These are phyloP conservation scores for Austroboletus rostrupii DNA, from an alignment of 1,284 basidiomycete genomes.

Conservation along the genomic window DNA sequence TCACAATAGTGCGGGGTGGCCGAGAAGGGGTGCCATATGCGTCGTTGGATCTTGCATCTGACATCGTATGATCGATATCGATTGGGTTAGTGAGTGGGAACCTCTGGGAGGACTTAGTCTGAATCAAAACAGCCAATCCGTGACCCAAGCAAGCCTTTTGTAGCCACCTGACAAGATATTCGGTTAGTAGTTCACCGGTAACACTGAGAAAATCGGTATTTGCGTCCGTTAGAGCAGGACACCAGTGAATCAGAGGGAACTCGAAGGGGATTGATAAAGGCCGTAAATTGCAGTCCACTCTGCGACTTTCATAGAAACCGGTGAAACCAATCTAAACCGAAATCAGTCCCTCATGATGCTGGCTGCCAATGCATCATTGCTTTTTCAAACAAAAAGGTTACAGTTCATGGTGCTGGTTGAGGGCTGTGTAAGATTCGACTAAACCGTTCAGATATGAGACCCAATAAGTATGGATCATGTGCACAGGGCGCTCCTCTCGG, in stretches of 20 bases:
- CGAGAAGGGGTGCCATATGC: slow-evolving; percentile 1
- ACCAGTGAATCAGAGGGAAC: neutral
- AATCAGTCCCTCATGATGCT: neutral
- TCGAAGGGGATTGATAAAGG: neutral
- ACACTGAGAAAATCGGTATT: neutral
- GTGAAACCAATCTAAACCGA: neutral
- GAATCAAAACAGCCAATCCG: neutral
- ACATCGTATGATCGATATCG: slow-evolving; percentile 12
- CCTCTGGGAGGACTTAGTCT: neutral
- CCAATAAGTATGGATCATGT: no score
- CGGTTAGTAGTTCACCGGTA: neutral
- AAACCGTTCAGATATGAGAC: no score
- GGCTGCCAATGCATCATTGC: neutral
- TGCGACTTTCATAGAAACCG: neutral
- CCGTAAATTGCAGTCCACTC: neutral
- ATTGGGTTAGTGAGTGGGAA: neutral
- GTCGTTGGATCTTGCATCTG: slow-evolving; percentile 1
- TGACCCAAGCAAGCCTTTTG: slow-evolving; percentile 4
- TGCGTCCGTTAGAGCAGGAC: neutral
- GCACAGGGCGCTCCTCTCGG: neutral
- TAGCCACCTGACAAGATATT: slow-evolving; percentile 3
- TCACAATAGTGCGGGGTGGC: slow-evolving; percentile 43
- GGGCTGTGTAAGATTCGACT: neutral
- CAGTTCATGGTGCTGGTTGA: neutral
- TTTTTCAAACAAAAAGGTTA: neutral